A percentile compares a stretch with the other conserved stretches of the same genome.
These are phyloP conservation scores for Pestalotiopsis sp. DNA, from an alignment of 2,329 filamentous ascomycete species.

Conservation along the genomic window DNA sequence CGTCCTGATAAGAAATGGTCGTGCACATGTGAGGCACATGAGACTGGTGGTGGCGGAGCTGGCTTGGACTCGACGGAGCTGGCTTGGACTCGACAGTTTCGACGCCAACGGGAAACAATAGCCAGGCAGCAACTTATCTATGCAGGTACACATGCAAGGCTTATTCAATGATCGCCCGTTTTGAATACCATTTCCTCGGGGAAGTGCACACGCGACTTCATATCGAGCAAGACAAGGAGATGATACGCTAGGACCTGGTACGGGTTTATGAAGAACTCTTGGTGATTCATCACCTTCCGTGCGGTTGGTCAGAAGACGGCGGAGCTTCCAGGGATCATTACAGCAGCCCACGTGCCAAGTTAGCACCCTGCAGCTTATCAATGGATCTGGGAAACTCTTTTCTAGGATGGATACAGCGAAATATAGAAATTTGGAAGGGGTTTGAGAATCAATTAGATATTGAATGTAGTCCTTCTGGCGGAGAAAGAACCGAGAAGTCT, in stretches of 20 bases:
- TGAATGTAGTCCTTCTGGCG: too few relatives aligned
- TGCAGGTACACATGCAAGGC: neutral
- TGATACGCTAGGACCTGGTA: neutral
- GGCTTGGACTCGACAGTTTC: neutral
- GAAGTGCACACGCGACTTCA: too few relatives aligned
- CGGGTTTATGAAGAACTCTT: neutral
- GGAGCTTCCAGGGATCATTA: neutral
- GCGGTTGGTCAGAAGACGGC: neutral
- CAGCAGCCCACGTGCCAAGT: neutral
- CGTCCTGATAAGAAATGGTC: too few relatives aligned
- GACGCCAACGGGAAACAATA: neutral
- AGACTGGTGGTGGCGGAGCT: neutral
- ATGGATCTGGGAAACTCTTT: neutral
- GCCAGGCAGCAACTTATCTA: neutral
- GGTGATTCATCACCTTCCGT: slow-evolving; percentile 4
- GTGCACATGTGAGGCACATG: too few relatives aligned
- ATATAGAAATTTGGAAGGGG: too few relatives aligned
- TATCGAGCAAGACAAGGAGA: neutral
- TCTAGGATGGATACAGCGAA: neutral
- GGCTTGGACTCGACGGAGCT: neutral
- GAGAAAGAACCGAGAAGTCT: too few relatives aligned
- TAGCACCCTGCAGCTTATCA: neutral
- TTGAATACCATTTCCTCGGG: too few relatives aligned
- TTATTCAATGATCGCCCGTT: neutral
- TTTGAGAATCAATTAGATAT: too few relatives aligned